Percentiles rank a stretch among this genome's conserved stretches.
These are phyloP conservation scores for Lyophyllum semitale DNA, from an alignment of 768 basidiomycete genomes.

Conservation along the genomic window DNA sequence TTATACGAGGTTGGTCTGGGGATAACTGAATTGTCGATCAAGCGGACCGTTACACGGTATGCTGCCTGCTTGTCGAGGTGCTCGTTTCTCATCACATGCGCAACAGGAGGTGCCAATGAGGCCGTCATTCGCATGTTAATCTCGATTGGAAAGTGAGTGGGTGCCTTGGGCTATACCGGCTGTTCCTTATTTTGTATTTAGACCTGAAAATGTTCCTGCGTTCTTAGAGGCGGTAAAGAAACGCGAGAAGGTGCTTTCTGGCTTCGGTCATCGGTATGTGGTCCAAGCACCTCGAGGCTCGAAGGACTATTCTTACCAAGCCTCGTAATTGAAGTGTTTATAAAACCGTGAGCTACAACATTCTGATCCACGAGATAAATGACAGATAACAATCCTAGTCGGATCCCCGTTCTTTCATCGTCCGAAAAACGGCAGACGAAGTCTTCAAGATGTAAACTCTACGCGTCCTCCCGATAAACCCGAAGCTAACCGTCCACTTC, in stretches of 20 bases:
- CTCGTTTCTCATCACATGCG: conserved; percentile 2
- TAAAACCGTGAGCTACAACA: conserved; percentile 55
- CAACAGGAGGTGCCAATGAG: conserved; percentile 82
- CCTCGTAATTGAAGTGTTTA: conserved; percentile 53
- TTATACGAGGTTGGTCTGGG: background rate
- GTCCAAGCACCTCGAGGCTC: background rate
- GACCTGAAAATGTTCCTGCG: conserved; percentile 81
- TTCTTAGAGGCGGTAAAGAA: conserved; percentile 88
- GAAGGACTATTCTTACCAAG: background rate
- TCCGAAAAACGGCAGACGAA: conserved; percentile 87
- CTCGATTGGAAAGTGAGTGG: conserved; percentile 74
- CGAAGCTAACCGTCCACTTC: background rate
- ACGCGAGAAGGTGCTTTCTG: conserved; percentile 86
- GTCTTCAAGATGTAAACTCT: conserved; percentile 79
- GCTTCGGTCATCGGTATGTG: conserved; percentile 84
- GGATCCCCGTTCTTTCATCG: conserved; percentile 89
- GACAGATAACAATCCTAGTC: conserved; percentile 48
- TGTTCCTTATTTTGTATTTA: background rate
- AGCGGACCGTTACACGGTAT: conserved; percentile 75
- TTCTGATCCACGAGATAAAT: background rate
- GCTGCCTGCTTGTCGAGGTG: conserved; percentile 7
- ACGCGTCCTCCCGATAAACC: background rate
- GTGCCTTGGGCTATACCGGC: too few species aligned
- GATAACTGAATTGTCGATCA: background rate
- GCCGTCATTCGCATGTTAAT: conserved; percentile 94